Percentiles rank a stretch among this genome's conserved stretches.
Conservation (phyloP, 805 yeast species). For the Metschnikowia shivogae region DNA sequence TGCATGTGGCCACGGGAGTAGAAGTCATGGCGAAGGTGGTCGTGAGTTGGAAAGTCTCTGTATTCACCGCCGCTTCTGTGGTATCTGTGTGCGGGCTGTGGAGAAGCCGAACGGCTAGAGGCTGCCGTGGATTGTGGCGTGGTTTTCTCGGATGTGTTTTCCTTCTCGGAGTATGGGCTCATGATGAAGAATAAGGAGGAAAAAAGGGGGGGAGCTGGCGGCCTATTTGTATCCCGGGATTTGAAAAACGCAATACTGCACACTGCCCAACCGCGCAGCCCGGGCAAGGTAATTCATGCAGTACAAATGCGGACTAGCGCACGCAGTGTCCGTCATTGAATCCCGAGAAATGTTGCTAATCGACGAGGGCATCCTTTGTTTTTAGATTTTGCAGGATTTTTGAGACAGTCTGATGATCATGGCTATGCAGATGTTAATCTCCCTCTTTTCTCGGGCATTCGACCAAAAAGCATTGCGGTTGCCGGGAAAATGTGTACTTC, state of each 20-base stretch:
- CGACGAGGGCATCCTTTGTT: too few species aligned
- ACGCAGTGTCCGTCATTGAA: neutral
- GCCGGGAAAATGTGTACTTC: too few species aligned
- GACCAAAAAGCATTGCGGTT: too few species aligned
- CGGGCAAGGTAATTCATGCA: neutral
- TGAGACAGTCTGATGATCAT: too few species aligned
- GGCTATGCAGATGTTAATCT: too few species aligned
- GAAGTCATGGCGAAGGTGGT: neutral
- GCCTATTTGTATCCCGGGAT: conserved; percentile 3
- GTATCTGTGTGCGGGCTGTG: neutral
- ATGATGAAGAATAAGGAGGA: neutral
- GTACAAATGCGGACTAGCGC: neutral
- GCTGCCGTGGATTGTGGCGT: neutral
- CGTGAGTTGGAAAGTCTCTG: neutral
- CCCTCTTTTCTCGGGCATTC: too few species aligned
- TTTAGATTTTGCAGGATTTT: too few species aligned
- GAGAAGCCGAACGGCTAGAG: neutral
- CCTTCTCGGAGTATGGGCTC: neutral
- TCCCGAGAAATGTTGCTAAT: neutral
- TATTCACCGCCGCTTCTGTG: neutral
- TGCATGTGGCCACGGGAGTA: neutral
- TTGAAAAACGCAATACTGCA: conserved; percentile 1
- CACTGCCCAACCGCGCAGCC: neutral
- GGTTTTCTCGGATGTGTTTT: neutral
- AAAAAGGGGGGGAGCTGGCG: neutral